Base-by-base conservation (phyloP, 1,139 yeast genomes). In the Blastobotrys proliferans region DNA sequence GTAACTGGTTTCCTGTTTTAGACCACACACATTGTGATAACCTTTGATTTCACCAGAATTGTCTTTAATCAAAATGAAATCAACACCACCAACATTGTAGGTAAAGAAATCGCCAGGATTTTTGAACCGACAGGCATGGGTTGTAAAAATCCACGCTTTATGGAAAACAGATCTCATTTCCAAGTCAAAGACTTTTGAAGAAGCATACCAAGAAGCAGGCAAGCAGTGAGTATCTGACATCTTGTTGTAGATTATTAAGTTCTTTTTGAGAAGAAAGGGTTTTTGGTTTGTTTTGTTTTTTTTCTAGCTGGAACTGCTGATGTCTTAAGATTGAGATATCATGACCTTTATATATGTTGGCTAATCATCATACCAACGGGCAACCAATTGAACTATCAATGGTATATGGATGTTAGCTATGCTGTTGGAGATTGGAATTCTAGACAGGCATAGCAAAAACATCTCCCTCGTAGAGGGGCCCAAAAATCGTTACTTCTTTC, bases 131-230 rank as follows among this genome's bases (percentile, higher is more conserved):
- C 21, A 27, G 5, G 33, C 17, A 18, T 41, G 45, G 5, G 32
- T 37, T 22, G 30, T 41, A 21, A 31, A 41, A 22, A 41, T 31
- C 45, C 45, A 41, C 13, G 45, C 24, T 19, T 41, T 36, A 34
- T 41, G 45, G 24, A 41, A 41, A 6, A 41, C 45, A 4, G 45
- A 38, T 14, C 45, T 20, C 38, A 37, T 41, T 17, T 41, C 45
- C 18, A 41, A 35, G 30, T 41, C 45, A 31, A 21, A 41, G 21
- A 41, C 21, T 18, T 41, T 30, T 2, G 20, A 17, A 4, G 45
- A 41, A 4, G 45, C 16, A 25, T 38, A 41, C 45, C 45, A 41
- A 9, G 45, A 41, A 17, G 45, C 37, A 19, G 45, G 45, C 10
- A 41, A 30, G 9, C 38, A 29, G 16, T 38, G 41, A 10, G 3